Conservation (phyloP, 83 land plant species). For the Thuja plicata region DNA sequence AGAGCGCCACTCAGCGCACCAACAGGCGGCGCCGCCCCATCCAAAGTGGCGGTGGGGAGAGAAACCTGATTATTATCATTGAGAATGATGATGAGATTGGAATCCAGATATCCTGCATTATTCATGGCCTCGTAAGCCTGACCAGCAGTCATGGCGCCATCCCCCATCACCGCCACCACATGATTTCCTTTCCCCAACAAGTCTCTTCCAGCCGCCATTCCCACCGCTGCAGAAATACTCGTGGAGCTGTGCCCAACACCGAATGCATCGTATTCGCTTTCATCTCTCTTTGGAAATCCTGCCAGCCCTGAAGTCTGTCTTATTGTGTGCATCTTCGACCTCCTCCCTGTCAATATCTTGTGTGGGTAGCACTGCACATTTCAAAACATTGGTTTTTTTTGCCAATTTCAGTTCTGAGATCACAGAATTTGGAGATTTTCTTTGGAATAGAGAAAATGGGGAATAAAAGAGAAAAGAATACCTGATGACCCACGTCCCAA, state of each 20-base stretch:
- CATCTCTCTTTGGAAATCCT: constrained; percentile 62
- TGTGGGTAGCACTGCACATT: constrained; percentile 51
- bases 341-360: constrained; percentile 66
- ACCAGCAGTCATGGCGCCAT: constrained; percentile 75
- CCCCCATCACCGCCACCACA: constrained; percentile 63
- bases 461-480: too few relatives aligned
- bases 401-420: too few relatives aligned
- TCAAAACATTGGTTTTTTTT: too few relatives aligned
- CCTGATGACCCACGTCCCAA: constrained; percentile 77
- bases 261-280: constrained; percentile 69
- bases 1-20: constrained; percentile 61
- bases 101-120: constrained; percentile 59
- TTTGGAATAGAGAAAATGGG: too few relatives aligned
- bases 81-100: constrained; percentile 54
- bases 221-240: constrained; percentile 72
- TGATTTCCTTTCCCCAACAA: constrained; percentile 44
- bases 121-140: constrained; percentile 82
- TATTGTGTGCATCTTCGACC: constrained; percentile 55
- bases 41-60: constrained; percentile 61
- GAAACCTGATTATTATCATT: constrained; percentile 67
- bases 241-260: constrained; percentile 76
- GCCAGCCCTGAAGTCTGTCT: constrained; percentile 68
- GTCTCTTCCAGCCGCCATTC: constrained; percentile 74
- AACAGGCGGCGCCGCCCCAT: constrained; percentile 62
- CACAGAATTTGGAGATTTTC: too few relatives aligned